Percentiles rank a stretch among this genome's conserved stretches.
phyloP scores from a whole-genome alignment of 805 yeast species.

The Sugiyamaella smithiae region DNA sequence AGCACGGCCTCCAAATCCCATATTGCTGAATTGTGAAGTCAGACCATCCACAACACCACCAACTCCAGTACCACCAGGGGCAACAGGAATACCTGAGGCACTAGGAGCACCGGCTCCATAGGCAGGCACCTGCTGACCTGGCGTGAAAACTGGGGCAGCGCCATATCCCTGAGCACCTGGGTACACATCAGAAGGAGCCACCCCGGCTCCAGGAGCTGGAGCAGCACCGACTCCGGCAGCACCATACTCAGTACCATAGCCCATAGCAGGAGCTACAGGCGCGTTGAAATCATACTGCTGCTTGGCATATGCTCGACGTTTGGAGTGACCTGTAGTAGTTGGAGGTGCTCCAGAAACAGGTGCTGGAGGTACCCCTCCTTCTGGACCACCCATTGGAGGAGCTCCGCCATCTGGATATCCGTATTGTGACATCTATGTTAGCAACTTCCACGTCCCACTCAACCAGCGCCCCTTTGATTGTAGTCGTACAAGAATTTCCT shows the following conservation, averaged over 20 bases:
- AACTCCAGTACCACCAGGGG: conserved; percentile 21
- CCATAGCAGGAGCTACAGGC: conserved; percentile 23
- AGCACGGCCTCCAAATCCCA: conserved; percentile 25
- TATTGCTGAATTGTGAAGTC: conserved; percentile 26
- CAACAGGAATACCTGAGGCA: conserved; percentile 19
- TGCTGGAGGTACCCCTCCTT: conserved; percentile 9
- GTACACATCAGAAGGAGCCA: conserved; percentile 4
- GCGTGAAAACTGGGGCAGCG: conserved; percentile 22
- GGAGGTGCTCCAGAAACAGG: conserved; percentile 4
- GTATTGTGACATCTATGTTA: conserved; percentile 16
- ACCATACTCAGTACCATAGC: conserved; percentile 13
- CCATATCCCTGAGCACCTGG: conserved; percentile 15
- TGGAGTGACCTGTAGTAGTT: conserved; percentile 30
- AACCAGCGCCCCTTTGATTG: too few relatives aligned
- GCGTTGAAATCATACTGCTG: conserved; percentile 42
- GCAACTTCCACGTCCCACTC: neutral
- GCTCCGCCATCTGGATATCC: conserved; percentile 11
- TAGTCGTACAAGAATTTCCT: too few relatives aligned
- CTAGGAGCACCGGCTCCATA: conserved; percentile 12
- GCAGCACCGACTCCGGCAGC: conserved; percentile 15
- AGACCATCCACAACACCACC: conserved; percentile 19
- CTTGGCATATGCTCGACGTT: conserved; percentile 49
- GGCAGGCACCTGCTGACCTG: conserved; percentile 22
- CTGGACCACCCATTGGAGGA: neutral
- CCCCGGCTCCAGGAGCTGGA: conserved; percentile 16